These are phyloP conservation scores for Colletotrichum sp. DNA, from an alignment of 2,329 filamentous ascomycete genomes.

Conservation along the genomic window DNA sequence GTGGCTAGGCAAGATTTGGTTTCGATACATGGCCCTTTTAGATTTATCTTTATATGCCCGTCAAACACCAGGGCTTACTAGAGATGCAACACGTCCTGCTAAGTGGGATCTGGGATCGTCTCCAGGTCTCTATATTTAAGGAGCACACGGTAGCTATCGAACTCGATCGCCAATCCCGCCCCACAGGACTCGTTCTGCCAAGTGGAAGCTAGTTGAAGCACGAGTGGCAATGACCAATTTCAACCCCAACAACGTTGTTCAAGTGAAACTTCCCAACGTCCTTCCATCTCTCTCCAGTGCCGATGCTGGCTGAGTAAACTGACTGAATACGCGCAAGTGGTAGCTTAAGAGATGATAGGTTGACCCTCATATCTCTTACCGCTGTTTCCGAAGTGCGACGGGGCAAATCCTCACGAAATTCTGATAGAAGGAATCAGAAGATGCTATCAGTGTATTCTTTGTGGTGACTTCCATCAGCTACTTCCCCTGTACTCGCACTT, in stretches of 20 bases:
- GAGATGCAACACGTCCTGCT: not conserved
- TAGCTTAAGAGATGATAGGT: too few species aligned
- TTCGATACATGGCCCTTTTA: too few species aligned
- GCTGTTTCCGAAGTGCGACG: too few species aligned
- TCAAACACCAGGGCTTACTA: not conserved
- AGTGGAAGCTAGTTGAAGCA: accelerated
- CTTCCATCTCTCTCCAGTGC: not conserved
- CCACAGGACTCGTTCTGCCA: too few species aligned
- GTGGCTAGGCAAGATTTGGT: too few species aligned
- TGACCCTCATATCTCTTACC: too few species aligned
- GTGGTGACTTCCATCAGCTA: too few species aligned
- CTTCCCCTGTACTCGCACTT: too few species aligned
- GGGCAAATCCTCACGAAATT: too few species aligned
- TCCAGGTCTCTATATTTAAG: not conserved
- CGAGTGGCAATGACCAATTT: not conserved
- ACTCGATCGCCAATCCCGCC: not conserved
- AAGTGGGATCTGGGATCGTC: not conserved
- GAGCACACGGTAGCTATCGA: not conserved
- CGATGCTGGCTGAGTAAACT: not conserved
- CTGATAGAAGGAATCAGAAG: too few species aligned
- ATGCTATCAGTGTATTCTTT: too few species aligned
- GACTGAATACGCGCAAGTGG: too few species aligned
- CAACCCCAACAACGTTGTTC: not conserved
- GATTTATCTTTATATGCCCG: not conserved
- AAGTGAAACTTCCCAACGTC: not conserved